Percentiles rank a stretch among this genome's conserved stretches.
Conservation (phyloP, 2,329 filamentous ascomycete species). For the Neofusicoccum sp. region DNA sequence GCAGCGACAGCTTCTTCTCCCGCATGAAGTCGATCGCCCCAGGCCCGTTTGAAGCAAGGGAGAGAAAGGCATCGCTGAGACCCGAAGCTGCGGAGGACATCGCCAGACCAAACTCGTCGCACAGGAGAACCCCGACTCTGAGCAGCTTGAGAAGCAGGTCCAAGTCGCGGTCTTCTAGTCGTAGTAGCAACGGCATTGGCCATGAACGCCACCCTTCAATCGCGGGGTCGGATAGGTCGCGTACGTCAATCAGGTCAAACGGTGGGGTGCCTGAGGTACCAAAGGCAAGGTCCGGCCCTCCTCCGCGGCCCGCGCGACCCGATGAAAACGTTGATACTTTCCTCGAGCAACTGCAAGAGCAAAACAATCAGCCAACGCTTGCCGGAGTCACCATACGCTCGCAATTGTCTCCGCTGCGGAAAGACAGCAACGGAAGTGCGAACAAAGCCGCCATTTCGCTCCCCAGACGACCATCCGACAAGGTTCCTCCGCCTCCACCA, state of each 20-base stretch:
- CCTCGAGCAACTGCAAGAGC: conserved; percentile 35
- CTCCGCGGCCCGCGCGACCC: conserved; percentile 23
- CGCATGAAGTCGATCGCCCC: conserved; percentile 66
- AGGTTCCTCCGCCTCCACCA: conserved; percentile 2
- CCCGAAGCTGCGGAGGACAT: background rate
- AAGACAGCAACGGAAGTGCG: background rate
- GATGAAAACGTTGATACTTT: conserved; percentile 33
- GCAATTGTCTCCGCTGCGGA: background rate
- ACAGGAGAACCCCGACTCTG: conserved; percentile 37
- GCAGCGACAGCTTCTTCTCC: conserved; percentile 51
- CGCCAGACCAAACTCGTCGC: conserved; percentile 9
- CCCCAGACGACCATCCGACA: conserved; percentile 28
- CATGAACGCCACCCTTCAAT: conserved; percentile 23
- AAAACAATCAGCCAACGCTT: conserved; percentile 23
- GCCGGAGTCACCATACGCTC: background rate
- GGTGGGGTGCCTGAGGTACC: conserved; percentile 22
- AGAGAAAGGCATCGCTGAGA: conserved; percentile 1
- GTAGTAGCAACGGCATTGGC: conserved; percentile 25
- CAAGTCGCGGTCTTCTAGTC: conserved; percentile 3
- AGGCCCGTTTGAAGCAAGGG: conserved; percentile 46
- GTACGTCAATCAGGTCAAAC: conserved; percentile 32
- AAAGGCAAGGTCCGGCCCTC: conserved; percentile 24
- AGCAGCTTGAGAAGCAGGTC: conserved; percentile 19
- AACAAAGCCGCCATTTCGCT: conserved; percentile 15
- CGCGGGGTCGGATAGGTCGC: conserved; percentile 34